Evolutionary conservation across 1,284 basidiomycete genomes (phyloP).

Genomic region (Puccinia triticina): DNA sequence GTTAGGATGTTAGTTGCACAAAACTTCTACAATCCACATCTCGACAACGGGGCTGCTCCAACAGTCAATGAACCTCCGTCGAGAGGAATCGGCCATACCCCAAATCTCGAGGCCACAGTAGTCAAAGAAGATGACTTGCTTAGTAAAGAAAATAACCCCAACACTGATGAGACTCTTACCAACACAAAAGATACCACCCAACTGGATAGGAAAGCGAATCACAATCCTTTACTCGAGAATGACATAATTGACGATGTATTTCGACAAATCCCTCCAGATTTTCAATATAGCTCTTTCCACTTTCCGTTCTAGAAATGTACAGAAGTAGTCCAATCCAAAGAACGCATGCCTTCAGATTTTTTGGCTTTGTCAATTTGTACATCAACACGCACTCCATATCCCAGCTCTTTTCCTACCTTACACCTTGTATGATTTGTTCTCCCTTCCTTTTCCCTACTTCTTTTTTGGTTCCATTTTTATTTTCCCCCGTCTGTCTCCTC

Average conservation of each 20-base stretch:
- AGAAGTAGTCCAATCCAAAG: too few species aligned
- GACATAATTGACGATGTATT: background rate
- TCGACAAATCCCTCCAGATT: background rate
- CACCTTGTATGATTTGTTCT: background rate
- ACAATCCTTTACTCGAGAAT: background rate
- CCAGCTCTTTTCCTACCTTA: too few species aligned
- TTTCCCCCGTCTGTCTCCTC: background rate
- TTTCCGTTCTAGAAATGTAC: background rate
- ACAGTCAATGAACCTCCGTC: background rate
- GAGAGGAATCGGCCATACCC: background rate
- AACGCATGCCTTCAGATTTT: background rate
- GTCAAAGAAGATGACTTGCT: background rate
- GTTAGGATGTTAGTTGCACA: background rate
- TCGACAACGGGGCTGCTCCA: background rate
- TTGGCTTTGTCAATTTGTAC: background rate
- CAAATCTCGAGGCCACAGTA: background rate
- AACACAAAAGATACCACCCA: background rate
- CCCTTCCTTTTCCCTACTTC: background rate
- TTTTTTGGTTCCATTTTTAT: background rate
- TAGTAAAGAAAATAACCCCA: background rate
- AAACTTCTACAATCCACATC: slow-evolving; percentile 26
- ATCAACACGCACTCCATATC: background rate
- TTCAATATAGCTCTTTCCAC: background rate
- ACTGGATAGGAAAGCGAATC: background rate
- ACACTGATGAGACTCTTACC: background rate